Percentiles rank a stretch among this genome's conserved stretches.
These are phyloP conservation scores for Colletotrichum orbiculare DNA, from an alignment of 2,329 filamentous ascomycete genomes.

Conservation along the genomic window DNA sequence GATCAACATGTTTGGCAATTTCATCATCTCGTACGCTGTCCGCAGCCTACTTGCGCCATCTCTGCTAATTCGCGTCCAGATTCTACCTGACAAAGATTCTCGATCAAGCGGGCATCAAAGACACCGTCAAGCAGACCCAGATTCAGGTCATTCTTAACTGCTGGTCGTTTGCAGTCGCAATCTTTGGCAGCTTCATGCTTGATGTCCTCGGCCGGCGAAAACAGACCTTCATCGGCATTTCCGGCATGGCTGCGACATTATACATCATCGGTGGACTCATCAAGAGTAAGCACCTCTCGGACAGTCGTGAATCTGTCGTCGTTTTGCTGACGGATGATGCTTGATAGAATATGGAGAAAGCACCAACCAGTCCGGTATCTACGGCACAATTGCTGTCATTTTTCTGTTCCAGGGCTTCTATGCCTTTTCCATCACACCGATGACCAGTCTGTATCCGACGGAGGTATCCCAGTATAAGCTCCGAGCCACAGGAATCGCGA, in stretches of 20 bases:
- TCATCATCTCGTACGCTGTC: conserved; percentile 43
- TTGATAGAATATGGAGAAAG: conserved; percentile 42
- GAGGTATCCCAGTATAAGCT: conserved; percentile 47
- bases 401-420: conserved; percentile 49
- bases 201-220: conserved; percentile 47
- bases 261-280: conserved; percentile 42
- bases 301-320: conserved; percentile 43
- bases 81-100: conserved; percentile 46
- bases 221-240: conserved; percentile 42
- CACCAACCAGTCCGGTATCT: conserved; percentile 47
- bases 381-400: conserved; percentile 50
- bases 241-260: conserved; percentile 40
- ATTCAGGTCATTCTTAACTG: conserved; percentile 50
- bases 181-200: conserved; percentile 47
- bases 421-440: conserved; percentile 47
- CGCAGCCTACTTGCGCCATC: background rate
- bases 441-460: conserved; percentile 47
- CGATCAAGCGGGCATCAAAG: conserved; percentile 44
- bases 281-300: conserved; percentile 36
- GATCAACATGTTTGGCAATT: conserved; percentile 46
- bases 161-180: conserved; percentile 47
- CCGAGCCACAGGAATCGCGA: conserved; percentile 44
- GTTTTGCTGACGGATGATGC: conserved; percentile 34
- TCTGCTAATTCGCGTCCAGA: conserved; percentile 17
- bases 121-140: conserved; percentile 41